Conservation (phyloP, 148 eudicot genomes). For the Diospyros kaki region DNA sequence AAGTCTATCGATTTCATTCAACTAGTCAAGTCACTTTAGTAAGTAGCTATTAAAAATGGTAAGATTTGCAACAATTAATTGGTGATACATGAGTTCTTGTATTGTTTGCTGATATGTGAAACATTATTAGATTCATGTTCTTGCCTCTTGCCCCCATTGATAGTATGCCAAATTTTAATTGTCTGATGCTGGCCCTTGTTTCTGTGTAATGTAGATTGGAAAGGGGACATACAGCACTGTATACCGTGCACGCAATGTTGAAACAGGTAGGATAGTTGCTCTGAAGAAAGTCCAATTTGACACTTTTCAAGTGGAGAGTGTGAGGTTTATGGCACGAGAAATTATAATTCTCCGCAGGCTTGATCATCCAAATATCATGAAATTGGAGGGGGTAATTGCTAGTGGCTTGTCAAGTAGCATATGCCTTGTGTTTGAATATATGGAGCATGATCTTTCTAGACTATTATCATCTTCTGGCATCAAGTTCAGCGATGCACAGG, state of each 20-base stretch:
- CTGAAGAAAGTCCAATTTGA: conserved; percentile 89
- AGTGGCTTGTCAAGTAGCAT: conserved; percentile 63
- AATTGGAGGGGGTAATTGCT: conserved; percentile 77
- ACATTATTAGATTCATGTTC: too few relatives aligned
- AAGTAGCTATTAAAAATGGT: too few relatives aligned
- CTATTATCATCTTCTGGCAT: conserved; percentile 66
- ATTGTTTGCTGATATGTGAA: too few relatives aligned
- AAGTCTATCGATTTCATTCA: too few relatives aligned
- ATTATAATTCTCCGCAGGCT: conserved; percentile 79
- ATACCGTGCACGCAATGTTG: conserved; percentile 63
- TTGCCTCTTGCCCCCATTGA: too few relatives aligned
- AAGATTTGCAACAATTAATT: too few relatives aligned
- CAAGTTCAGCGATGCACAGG: conserved; percentile 73
- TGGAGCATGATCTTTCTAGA: conserved; percentile 96
- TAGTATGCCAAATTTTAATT: too few relatives aligned
- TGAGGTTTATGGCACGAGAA: conserved; percentile 88
- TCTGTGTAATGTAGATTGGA: conserved; percentile 53
- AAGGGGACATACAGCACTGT: conserved; percentile 97
- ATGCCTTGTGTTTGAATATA: conserved; percentile 87
- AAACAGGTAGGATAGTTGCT: conserved; percentile 69
- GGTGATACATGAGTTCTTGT: too few relatives aligned
- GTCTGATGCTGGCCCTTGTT: too few relatives aligned
- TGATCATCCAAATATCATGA: conserved; percentile 84
- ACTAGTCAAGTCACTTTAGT: too few relatives aligned
- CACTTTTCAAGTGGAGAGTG: conserved; percentile 79